phyloP scores from a whole-genome alignment of 1,284 basidiomycete genomes.

The Blastosporella zonata region DNA sequence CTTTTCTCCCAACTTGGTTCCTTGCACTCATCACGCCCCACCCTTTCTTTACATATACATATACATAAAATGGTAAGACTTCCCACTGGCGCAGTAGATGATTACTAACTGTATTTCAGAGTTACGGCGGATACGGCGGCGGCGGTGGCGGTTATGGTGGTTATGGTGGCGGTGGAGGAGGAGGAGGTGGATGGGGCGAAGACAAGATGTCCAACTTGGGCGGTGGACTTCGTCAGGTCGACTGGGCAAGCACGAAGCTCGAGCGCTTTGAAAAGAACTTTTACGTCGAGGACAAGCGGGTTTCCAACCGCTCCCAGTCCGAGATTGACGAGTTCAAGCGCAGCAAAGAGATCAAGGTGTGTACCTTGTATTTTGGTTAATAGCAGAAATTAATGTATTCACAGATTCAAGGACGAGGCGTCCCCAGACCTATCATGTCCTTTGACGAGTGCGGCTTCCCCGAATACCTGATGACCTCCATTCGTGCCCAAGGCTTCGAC shows the following conservation, averaged over 20 bases:
- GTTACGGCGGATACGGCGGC: constrained; percentile 41
- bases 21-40: constrained; percentile 22
- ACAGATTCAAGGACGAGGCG: constrained; percentile 83
- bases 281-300: constrained; percentile 90
- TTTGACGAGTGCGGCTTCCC: constrained; percentile 97
- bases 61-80: constrained; percentile 35
- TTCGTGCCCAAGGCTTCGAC: constrained; percentile 90
- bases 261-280: constrained; percentile 96
- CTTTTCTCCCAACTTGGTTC: constrained; percentile 16
- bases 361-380: neutral
- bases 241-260: constrained; percentile 79
- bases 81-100: neutral
- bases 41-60: constrained; percentile 14
- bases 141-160: constrained; percentile 6
- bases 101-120: constrained; percentile 23
- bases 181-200: constrained; percentile 54
- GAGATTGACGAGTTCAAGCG: constrained; percentile 89
- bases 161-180: constrained; percentile 2
- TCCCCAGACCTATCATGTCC: constrained; percentile 87
- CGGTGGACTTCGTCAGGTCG: constrained; percentile 77
- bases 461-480: constrained; percentile 92
- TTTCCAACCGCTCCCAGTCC: constrained; percentile 74
- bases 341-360: constrained; percentile 84
- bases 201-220: constrained; percentile 88
- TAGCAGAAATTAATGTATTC: constrained; percentile 7